phyloP scores from a whole-genome alignment of 2,329 filamentous ascomycete species.

The Lachnellula hyalina region DNA sequence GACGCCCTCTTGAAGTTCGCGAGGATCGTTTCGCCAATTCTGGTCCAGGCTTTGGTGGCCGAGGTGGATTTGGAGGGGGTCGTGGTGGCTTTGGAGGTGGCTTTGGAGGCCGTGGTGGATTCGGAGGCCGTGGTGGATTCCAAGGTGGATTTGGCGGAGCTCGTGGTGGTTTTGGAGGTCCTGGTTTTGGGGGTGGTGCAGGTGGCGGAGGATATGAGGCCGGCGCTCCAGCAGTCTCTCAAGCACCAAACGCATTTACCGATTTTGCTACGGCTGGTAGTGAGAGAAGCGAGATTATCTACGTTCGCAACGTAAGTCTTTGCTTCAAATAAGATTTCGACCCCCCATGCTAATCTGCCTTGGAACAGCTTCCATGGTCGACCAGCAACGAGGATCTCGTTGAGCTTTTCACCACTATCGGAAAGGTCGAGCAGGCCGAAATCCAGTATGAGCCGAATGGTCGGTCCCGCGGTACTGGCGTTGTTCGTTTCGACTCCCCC shows the following conservation, averaged over 20 bases:
- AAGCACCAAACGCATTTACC: conserved; percentile 83
- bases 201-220: conserved; percentile 29
- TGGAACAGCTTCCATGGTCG: conserved; percentile 85
- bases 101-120: conserved; percentile 47
- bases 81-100: conserved; percentile 52
- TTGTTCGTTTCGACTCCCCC: conserved; percentile 83
- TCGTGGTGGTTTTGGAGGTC: conserved; percentile 52
- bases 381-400: conserved; percentile 97
- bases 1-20: conserved; percentile 84
- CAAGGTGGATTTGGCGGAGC: conserved; percentile 34
- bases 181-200: conserved; percentile 47
- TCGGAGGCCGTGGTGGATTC: conserved; percentile 41
- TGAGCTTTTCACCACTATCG: conserved; percentile 95
- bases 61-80: conserved; percentile 45
- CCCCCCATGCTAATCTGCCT: conserved; percentile 13
- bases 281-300: conserved; percentile 79
- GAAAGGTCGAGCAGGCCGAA: conserved; percentile 96
- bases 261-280: conserved; percentile 84
- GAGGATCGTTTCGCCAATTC: conserved; percentile 86
- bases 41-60: conserved; percentile 37
- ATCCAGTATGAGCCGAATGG: conserved; percentile 98
- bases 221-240: conserved; percentile 39
- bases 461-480: conserved; percentile 87
- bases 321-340: not conserved
- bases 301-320: conserved; percentile 86